Percentiles rank a stretch among this genome's conserved stretches.
phyloP scores from a whole-genome alignment of 331 rosid genomes.

The Pyracantha coccinea region DNA sequence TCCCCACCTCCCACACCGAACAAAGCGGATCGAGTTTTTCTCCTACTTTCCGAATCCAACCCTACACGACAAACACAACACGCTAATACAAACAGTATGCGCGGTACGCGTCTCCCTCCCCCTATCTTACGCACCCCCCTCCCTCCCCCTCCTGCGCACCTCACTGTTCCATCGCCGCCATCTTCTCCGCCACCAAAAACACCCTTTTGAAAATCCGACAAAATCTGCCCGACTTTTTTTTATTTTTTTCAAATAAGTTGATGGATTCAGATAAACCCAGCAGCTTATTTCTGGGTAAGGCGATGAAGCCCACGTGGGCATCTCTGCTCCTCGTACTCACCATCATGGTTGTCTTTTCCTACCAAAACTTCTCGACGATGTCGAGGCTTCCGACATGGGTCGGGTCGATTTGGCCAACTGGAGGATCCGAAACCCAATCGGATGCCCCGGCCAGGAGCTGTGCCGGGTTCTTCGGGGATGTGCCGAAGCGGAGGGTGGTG shows the following conservation, averaged over 20 bases:
- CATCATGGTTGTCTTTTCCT: constrained; percentile 34
- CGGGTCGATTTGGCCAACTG: constrained; percentile 1
- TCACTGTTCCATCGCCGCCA: too few relatives aligned
- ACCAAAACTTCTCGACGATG: constrained; percentile 34
- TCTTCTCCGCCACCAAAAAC: too few relatives aligned
- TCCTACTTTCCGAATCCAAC: too few relatives aligned
- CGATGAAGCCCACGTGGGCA: constrained; percentile 31
- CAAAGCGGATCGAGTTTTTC: too few relatives aligned
- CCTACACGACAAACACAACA: background rate
- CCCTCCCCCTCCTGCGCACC: background rate
- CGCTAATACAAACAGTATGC: background rate
- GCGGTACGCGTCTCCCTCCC: background rate
- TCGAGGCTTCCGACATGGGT: constrained; percentile 29
- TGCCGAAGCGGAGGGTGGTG: constrained; percentile 23
- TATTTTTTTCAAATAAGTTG: too few relatives aligned
- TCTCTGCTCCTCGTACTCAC: constrained; percentile 39
- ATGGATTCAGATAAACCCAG: constrained; percentile 53
- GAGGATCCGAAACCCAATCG: background rate
- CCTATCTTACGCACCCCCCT: background rate
- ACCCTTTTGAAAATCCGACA: too few relatives aligned
- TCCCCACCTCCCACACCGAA: too few relatives aligned
- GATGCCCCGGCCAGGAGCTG: constrained; percentile 29
- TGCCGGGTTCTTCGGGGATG: constrained; percentile 25
- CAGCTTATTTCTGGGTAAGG: background rate
- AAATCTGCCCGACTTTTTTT: too few relatives aligned